These are phyloP conservation scores for Moesziomyces sp. DNA, from an alignment of 1,284 basidiomycete genomes.

Conservation along the genomic window DNA sequence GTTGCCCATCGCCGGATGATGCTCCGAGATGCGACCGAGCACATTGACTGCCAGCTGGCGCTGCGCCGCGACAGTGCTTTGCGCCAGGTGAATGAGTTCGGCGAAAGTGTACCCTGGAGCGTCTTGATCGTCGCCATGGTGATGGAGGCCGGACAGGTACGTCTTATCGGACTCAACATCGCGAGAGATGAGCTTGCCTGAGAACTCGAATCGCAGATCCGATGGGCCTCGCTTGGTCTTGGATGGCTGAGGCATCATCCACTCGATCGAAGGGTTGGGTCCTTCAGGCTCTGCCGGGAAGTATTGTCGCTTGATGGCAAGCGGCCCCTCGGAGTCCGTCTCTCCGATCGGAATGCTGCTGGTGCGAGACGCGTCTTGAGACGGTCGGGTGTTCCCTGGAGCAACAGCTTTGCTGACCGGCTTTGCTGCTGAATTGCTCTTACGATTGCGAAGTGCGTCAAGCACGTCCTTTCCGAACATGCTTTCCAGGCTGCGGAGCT, in stretches of 20 bases:
- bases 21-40: constrained; percentile 73
- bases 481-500: constrained; percentile 52
- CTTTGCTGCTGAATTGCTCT: constrained; percentile 11
- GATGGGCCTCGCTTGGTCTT: constrained; percentile 1
- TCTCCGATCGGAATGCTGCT: constrained; percentile 37
- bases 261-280: constrained; percentile 51
- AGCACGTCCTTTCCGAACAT: constrained; percentile 59
- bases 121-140: constrained; percentile 80
- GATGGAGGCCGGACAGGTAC: constrained; percentile 77
- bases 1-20: constrained; percentile 16
- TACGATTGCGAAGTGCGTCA: constrained; percentile 50
- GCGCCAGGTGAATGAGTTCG: constrained; percentile 83
- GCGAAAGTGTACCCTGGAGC: constrained; percentile 88
- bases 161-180: constrained; percentile 31
- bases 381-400: constrained; percentile 69
- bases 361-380: constrained; percentile 27
- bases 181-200: constrained; percentile 36
- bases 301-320: constrained; percentile 83
- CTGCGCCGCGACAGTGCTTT: constrained; percentile 85
- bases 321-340: constrained; percentile 79
- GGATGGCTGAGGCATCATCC: constrained; percentile 46
- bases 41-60: constrained; percentile 83
- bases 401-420: not conserved
- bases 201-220: constrained; percentile 59
- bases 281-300: constrained; percentile 76